Base-by-base conservation (phyloP, 257 asterid species). In the Solanum virginianum region DNA sequence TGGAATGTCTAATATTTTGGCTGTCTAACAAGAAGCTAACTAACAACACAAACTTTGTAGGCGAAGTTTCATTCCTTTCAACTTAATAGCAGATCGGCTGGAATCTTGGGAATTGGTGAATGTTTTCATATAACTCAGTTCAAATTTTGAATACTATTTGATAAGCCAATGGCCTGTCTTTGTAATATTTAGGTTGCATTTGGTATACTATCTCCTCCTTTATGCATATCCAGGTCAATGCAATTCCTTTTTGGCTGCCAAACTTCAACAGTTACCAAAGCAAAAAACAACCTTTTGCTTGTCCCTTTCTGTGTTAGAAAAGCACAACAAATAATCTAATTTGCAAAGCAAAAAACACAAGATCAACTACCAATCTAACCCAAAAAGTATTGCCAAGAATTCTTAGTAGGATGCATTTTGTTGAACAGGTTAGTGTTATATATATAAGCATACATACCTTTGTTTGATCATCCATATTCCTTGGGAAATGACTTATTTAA, bases 191-290 rank as follows among this genome's bases (percentile, higher is more conserved):
- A 43, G 17, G 55, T 74, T 74, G 81, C 60, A 57, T 26, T 10
- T 62, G 86, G 59, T 39, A 3, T n/a, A 84, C 5, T 65, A 36
- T 24, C 36, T 71, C 16, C 20, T 24, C 4, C 32, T 80, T 36
- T 36, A 36, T 36, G 41, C 41, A 26, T 20, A 32, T 26, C 43
- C 80, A 53, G 26, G 26, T 68, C 41, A 24, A 10, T 43, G 9
- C 65, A 66, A 17, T 24, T 22, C 84, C 86, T 86, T 86, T 83
- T 84, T 83, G 88, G 88, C 81, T 41, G 81, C 86, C 88, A 62
- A 86, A 83, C 88, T 36, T 83, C 74, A 83, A 72, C 86, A 70
- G 83, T 71, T 56, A 11, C 36, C 45, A 56, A 68, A 85, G 63
- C 82, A 8, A 80, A 43, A 69, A 15, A 49, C 41, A 9, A 9